A percentile compares a stretch with the other conserved stretches of the same genome.
Evolutionary conservation across 805 yeast species (phyloP).

Genomic region (Wickerhamiella musiphila): DNA sequence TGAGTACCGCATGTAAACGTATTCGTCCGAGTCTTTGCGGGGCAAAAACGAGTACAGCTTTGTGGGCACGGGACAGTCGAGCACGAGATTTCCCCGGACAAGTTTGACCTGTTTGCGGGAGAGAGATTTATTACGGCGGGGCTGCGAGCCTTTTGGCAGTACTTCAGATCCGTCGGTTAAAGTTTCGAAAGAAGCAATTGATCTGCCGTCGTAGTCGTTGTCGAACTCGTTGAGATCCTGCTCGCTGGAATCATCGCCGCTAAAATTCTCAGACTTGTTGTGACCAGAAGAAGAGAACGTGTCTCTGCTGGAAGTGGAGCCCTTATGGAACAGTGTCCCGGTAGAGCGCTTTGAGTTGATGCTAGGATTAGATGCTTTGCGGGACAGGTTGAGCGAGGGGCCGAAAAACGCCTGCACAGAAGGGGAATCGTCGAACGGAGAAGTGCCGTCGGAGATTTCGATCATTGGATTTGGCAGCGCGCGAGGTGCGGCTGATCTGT

Average conservation of each 20-base stretch:
- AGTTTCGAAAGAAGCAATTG: not conserved
- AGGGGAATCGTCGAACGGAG: not conserved
- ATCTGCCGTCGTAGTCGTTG: conserved; percentile 1
- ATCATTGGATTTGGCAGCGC: not conserved
- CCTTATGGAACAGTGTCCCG: no score
- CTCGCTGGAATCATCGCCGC: not conserved
- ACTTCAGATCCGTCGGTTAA: not conserved
- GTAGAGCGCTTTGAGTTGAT: no score
- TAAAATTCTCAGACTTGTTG: not conserved
- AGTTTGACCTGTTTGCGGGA: conserved; percentile 59
- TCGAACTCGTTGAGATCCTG: conserved; percentile 1
- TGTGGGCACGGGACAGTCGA: conserved; percentile 89
- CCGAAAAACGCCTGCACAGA: not conserved
- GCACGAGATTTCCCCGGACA: conserved; percentile 64
- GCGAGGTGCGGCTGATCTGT: no score
- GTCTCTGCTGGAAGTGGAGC: not conserved
- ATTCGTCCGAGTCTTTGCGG: conserved; percentile 77
- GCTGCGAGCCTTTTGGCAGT: conserved; percentile 21
- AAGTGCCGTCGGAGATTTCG: not conserved
- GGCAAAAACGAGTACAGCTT: conserved; percentile 74
- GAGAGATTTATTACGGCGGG: conserved; percentile 50
- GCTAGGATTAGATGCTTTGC: not conserved
- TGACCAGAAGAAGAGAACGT: not conserved
- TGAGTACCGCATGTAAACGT: conserved; percentile 89
- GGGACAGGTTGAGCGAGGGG: not conserved